phyloP scores from a whole-genome alignment of 352 stramenopile genomes.

The Pythium sukuiense region DNA sequence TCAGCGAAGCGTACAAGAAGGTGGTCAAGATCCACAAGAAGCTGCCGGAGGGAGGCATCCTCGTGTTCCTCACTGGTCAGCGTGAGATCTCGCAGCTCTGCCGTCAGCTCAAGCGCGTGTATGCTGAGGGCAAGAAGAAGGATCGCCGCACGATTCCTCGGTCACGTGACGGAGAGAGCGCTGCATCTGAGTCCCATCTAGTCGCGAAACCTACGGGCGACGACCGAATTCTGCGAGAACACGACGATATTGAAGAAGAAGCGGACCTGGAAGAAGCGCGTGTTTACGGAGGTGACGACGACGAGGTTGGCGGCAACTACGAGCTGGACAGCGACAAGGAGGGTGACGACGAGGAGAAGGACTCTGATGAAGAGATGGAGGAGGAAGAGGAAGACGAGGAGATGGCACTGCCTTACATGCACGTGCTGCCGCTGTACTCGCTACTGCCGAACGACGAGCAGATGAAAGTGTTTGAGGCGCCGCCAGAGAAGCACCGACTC shows the following conservation, averaged over 20 bases:
- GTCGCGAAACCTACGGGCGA: conserved; percentile 11
- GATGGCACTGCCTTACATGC: conserved; percentile 58
- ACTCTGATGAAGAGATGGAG: conserved; percentile 79
- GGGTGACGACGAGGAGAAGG: conserved; percentile 56
- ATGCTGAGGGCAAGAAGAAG: conserved; percentile 44
- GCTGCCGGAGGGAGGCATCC: conserved; percentile 83
- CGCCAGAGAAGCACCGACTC: conserved; percentile 88
- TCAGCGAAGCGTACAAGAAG: conserved; percentile 95
- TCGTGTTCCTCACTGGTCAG: conserved; percentile 95
- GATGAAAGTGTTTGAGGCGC: conserved; percentile 91
- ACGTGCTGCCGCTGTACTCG: conserved; percentile 93
- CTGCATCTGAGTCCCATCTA: neutral
- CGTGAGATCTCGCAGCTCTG: conserved; percentile 94
- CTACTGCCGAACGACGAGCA: conserved; percentile 95
- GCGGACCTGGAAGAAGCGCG: conserved; percentile 77
- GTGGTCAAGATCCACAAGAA: conserved; percentile 95
- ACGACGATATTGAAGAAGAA: conserved; percentile 95
- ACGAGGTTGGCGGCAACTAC: conserved; percentile 38
- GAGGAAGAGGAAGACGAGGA: conserved; percentile 79
- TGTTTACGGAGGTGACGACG: conserved; percentile 55
- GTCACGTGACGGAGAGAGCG: conserved; percentile 15
- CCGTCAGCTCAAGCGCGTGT: conserved; percentile 59
- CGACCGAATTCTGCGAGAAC: conserved; percentile 65
- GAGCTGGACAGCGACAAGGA: conserved; percentile 47
- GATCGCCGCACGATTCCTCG: conserved; percentile 30